Conservation (phyloP, 257 asterid species). For the Capsicum baccatum region DNA sequence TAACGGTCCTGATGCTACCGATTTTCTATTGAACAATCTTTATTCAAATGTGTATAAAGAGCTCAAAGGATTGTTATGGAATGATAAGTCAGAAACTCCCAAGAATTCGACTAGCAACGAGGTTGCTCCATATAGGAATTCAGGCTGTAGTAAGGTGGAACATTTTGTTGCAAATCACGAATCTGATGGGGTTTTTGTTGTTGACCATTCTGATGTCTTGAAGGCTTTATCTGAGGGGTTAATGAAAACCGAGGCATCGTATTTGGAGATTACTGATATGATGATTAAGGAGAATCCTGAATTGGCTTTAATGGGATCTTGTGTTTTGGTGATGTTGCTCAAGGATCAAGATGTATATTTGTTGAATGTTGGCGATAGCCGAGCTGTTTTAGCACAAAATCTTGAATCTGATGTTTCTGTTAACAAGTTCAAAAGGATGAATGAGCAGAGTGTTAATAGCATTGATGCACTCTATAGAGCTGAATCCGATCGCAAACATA, state of each 20-base stretch:
- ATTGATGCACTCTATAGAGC: conserved; percentile 59
- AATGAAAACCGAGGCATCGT: conserved; percentile 76
- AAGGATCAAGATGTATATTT: conserved; percentile 87
- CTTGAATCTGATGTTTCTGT: conserved; percentile 46
- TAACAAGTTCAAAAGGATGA: conserved; percentile 41
- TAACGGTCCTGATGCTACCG: conserved; percentile 96
- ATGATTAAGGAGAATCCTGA: conserved; percentile 90
- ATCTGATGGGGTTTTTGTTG: conserved; percentile 33
- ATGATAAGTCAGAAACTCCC: conserved; percentile 55
- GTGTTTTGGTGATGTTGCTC: conserved; percentile 92
- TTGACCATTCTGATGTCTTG: conserved; percentile 70
- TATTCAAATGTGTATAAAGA: conserved; percentile 77
- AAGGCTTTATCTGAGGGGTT: conserved; percentile 82
- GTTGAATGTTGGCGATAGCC: conserved; percentile 93
- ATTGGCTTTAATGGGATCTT: conserved; percentile 95
- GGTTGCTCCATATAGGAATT: conserved; percentile 24
- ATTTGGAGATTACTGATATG: conserved; percentile 82
- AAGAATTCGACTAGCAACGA: conserved; percentile 34
- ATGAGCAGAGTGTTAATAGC: conserved; percentile 37
- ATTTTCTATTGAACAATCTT: conserved; percentile 69
- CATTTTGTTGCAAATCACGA: conserved; percentile 28
- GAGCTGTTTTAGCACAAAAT: conserved; percentile 78
- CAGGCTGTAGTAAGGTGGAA: conserved; percentile 39
- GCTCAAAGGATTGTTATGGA: conserved; percentile 81
- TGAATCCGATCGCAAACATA: conserved; percentile 59